Conservation (phyloP, 2,329 filamentous ascomycete genomes). For the Fusarium fujikuroi region DNA sequence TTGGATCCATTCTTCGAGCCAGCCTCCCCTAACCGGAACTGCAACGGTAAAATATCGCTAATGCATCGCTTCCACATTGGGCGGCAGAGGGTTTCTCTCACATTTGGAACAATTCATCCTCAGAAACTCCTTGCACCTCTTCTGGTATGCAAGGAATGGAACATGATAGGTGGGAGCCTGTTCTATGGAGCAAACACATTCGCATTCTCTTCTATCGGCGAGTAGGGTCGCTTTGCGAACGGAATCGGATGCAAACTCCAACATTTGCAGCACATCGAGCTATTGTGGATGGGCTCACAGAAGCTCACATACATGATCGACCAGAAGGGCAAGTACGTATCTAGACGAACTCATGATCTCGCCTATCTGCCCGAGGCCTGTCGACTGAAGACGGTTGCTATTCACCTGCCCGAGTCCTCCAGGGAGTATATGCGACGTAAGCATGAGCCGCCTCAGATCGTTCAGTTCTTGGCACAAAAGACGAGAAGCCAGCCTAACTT, state of each 20-base stretch:
- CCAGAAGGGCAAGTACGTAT: constrained; percentile 44
- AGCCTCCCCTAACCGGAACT: not conserved
- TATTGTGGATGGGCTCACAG: constrained; percentile 56
- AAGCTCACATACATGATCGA: constrained; percentile 38
- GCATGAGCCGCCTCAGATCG: constrained; percentile 48
- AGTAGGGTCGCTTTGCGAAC: constrained; percentile 59
- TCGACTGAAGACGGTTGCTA: constrained; percentile 53
- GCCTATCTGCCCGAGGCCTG: constrained; percentile 49
- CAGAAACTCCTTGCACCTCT: constrained; percentile 52
- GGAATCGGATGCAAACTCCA: constrained; percentile 56
- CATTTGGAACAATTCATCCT: constrained; percentile 46
- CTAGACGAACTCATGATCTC: constrained; percentile 52
- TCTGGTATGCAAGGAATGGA: constrained; percentile 54
- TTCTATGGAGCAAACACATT: constrained; percentile 64
- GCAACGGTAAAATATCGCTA: constrained; percentile 35
- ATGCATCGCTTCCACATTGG: constrained; percentile 55
- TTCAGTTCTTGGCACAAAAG: constrained; percentile 39
- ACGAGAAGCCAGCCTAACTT: constrained; percentile 55
- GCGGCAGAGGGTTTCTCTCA: constrained; percentile 46
- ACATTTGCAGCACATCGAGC: constrained; percentile 57
- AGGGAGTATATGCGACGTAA: constrained; percentile 47
- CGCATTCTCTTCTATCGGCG: constrained; percentile 63
- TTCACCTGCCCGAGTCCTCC: constrained; percentile 55
- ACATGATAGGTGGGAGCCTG: constrained; percentile 53
- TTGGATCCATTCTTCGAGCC: constrained; percentile 51